These are phyloP conservation scores for Eimeria sp. DNA, from an alignment of 169 alveolate genomes.

Conservation along the genomic window DNA sequence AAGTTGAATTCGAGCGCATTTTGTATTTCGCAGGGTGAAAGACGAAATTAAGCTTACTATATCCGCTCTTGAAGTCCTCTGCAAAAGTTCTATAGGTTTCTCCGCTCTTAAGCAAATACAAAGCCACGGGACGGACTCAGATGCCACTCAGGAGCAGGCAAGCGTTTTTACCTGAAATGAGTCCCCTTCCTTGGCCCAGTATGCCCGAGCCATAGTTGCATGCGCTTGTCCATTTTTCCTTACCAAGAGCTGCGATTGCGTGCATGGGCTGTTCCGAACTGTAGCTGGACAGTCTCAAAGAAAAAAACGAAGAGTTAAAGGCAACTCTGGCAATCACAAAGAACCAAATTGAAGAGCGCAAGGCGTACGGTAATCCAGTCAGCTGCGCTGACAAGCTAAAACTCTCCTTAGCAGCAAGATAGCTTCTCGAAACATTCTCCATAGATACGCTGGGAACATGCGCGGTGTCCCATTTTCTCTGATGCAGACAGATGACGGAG, in stretches of 20 bases:
- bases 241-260: neutral
- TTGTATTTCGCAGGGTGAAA: conserved; percentile 43
- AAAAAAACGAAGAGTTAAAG: conserved; percentile 38
- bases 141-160: conserved; percentile 8
- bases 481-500: conserved; percentile 51
- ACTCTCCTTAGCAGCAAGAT: neutral
- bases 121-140: conserved; percentile 43
- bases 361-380: conserved; percentile 11
- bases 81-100: conserved; percentile 43
- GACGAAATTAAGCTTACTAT: conserved; percentile 76
- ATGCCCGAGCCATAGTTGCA: neutral
- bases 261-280: neutral
- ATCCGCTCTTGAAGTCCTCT: conserved; percentile 71
- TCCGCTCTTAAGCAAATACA: conserved; percentile 79
- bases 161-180: neutral
- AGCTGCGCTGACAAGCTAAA: neutral
- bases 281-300: conserved; percentile 26
- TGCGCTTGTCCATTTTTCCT: neutral
- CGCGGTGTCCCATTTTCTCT: neutral
- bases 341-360: conserved; percentile 17
- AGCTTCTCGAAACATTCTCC: neutral
- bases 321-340: conserved; percentile 29
- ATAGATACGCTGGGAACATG: neutral
- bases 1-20: neutral
- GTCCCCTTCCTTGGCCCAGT: no score